These are phyloP conservation scores for Yamadazyma triangularis DNA, from an alignment of 1,139 yeast genomes.

Conservation along the genomic window DNA sequence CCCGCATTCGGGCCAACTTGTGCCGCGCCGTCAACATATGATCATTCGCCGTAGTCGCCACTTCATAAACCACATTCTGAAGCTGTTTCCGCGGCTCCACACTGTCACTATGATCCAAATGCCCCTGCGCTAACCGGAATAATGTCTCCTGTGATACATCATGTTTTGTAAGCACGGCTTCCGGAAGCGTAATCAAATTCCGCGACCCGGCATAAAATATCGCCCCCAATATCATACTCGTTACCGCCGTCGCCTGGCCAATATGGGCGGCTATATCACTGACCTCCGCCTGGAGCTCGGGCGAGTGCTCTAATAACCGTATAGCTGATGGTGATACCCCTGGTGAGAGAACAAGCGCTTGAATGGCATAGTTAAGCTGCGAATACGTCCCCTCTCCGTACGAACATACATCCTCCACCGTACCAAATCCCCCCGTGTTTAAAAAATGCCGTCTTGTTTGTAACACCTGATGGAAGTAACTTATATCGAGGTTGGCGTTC, in stretches of 20 bases:
- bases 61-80: conserved; percentile 61
- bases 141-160: conserved; percentile 64
- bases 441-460: conserved; percentile 57
- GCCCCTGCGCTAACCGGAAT: conserved; percentile 48
- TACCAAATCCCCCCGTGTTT: conserved; percentile 42
- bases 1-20: conserved; percentile 39
- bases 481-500: conserved; percentile 48
- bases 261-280: conserved; percentile 73
- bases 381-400: conserved; percentile 81
- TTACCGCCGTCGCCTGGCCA: conserved; percentile 77
- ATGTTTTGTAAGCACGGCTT: conserved; percentile 52
- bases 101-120: conserved; percentile 22
- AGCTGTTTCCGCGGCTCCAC: conserved; percentile 30
- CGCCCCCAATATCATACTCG: conserved; percentile 61
- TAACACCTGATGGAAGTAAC: conserved; percentile 56
- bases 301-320: conserved; percentile 43
- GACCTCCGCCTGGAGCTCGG: conserved; percentile 37
- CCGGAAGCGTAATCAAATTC: conserved; percentile 57
- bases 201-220: conserved; percentile 52
- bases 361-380: conserved; percentile 66
- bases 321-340: conserved; percentile 55
- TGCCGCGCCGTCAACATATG: conserved; percentile 66
- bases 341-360: conserved; percentile 58
- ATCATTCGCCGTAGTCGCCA: conserved; percentile 76
- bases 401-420: conserved; percentile 59